These are phyloP conservation scores for Pestalotiopsis sp. DNA, from an alignment of 2,329 filamentous ascomycete genomes.

Conservation along the genomic window DNA sequence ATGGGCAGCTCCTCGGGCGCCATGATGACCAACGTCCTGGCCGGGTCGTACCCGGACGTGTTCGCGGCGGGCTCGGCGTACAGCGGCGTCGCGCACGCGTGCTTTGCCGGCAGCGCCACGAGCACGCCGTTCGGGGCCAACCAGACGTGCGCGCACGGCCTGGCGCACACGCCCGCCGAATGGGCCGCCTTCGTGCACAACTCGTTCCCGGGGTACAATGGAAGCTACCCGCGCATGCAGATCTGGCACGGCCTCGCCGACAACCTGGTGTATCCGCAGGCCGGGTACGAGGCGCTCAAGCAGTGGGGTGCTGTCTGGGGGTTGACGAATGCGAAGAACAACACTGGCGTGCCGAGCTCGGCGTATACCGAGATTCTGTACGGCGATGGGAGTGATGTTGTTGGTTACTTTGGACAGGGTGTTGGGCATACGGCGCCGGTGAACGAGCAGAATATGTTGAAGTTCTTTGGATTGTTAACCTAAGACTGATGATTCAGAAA, in stretches of 20 bases:
- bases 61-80: conserved; percentile 22
- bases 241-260: conserved; percentile 39
- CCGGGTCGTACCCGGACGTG: conserved; percentile 22
- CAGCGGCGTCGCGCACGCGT: conserved; percentile 17
- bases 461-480: conserved; percentile 17
- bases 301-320: conserved; percentile 25
- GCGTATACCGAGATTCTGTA: conserved; percentile 19
- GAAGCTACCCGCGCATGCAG: conserved; percentile 35
- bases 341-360: conserved; percentile 11
- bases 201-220: conserved; percentile 37
- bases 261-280: conserved; percentile 28
- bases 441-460: conserved; percentile 17
- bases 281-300: conserved; percentile 27
- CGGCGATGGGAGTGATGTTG: conserved; percentile 15
- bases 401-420: conserved; percentile 17
- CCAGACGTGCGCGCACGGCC: conserved; percentile 22
- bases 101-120: conserved; percentile 19
- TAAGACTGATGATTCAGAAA: neutral
- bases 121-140: conserved; percentile 22
- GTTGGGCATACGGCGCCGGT: conserved; percentile 17
- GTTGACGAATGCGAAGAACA: conserved; percentile 13
- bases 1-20: conserved; percentile 20
- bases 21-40: conserved; percentile 26
- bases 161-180: conserved; percentile 21
- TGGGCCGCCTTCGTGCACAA: conserved; percentile 35